These are phyloP conservation scores for Cladosporium sp. DNA, from an alignment of 2,329 filamentous ascomycete genomes.

Conservation along the genomic window DNA sequence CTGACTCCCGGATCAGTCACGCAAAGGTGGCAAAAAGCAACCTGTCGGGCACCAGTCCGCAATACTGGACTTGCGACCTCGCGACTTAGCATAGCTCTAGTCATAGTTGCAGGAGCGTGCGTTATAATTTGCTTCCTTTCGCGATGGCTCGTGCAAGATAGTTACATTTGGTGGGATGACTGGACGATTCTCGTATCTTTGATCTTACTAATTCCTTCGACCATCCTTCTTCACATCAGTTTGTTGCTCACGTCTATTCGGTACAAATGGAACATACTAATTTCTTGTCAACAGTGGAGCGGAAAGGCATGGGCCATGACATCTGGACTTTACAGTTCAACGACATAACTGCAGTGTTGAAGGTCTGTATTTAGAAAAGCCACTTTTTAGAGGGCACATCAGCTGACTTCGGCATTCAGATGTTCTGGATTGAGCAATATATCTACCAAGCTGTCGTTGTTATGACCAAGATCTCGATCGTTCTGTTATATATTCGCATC, in stretches of 20 bases:
- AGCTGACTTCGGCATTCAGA: neutral
- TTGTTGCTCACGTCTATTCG: neutral
- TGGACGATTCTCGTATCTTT: neutral
- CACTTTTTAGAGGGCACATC: neutral
- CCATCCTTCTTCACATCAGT: neutral
- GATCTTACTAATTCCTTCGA: conserved; percentile 4
- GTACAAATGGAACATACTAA: neutral
- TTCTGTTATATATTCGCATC: conserved; percentile 2
- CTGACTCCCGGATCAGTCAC: neutral
- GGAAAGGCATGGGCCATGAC: conserved; percentile 1
- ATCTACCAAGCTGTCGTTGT: conserved; percentile 3
- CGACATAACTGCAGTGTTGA: neutral
- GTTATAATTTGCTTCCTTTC: neutral
- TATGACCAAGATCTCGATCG: conserved; percentile 2
- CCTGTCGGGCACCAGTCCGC: neutral
- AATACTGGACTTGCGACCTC: neutral
- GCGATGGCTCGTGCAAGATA: neutral
- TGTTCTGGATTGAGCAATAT: conserved; percentile 6
- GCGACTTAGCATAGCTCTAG: neutral
- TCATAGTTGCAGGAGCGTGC: neutral
- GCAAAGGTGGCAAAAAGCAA: conserved; percentile 6
- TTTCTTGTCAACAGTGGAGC: neutral
- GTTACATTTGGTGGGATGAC: neutral
- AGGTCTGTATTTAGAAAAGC: neutral
- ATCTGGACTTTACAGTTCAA: neutral